phyloP scores from a whole-genome alignment of 1,284 basidiomycete species.

The Puccinia horiana region DNA sequence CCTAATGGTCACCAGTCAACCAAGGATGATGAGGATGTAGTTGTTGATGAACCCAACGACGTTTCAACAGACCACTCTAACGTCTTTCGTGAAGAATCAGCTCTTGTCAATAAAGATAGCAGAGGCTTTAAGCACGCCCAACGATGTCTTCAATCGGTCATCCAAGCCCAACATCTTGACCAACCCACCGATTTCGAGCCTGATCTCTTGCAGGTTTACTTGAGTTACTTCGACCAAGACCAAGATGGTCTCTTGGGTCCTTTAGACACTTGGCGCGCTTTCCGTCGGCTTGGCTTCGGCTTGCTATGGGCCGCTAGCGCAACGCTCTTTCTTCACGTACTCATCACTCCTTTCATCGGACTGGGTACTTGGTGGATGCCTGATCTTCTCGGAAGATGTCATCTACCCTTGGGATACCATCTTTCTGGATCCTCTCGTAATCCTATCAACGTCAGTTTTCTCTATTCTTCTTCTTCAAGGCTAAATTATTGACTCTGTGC shows the following conservation, averaged over 20 bases:
- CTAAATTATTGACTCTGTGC: not conserved
- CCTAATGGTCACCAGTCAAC: not conserved
- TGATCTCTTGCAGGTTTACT: conserved; percentile 16
- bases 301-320: not conserved
- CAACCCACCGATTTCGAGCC: not conserved
- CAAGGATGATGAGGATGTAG: not conserved
- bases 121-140: not conserved
- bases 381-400: not conserved
- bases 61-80: not conserved
- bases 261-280: conserved; percentile 8
- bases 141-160: conserved; percentile 1
- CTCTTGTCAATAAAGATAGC: no score
- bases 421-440: not conserved
- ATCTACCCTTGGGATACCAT: not conserved
- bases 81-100: not conserved
- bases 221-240: conserved; percentile 31
- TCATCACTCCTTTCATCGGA: conserved; percentile 20
- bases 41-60: not conserved
- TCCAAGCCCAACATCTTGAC: not conserved
- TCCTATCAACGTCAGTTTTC: not conserved
- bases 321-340: not conserved
- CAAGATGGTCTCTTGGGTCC: conserved; percentile 28
- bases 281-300: conserved; percentile 33
- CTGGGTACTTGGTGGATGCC: conserved; percentile 12
- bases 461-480: not conserved